A percentile compares a stretch with the other conserved stretches of the same genome.
Conservation (phyloP, 2,329 filamentous ascomycete genomes). For the Hypoxylon sp. region DNA sequence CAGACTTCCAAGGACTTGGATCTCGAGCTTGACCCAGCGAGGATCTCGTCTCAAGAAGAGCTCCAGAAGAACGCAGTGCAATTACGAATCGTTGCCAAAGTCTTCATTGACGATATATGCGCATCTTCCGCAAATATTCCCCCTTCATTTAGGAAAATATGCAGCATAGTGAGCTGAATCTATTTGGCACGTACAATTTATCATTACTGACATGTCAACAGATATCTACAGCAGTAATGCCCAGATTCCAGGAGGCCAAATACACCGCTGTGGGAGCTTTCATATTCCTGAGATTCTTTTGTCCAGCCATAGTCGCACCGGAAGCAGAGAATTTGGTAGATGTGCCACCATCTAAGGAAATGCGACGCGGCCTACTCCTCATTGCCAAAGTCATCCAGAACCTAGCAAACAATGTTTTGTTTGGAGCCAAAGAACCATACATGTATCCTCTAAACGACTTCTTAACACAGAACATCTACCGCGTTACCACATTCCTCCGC, state of each 20-base stretch:
- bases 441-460: slow-evolving; percentile 81
- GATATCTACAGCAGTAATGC: slow-evolving; percentile 75
- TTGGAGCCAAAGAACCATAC: slow-evolving; percentile 79
- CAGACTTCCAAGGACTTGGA: slow-evolving; percentile 77
- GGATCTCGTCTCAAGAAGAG: slow-evolving; percentile 73
- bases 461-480: slow-evolving; percentile 76
- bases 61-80: slow-evolving; percentile 76
- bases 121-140: slow-evolving; percentile 74
- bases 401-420: slow-evolving; percentile 79
- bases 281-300: slow-evolving; percentile 80
- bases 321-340: slow-evolving; percentile 77
- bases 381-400: slow-evolving; percentile 82
- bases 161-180: slow-evolving; percentile 70
- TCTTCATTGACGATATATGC: slow-evolving; percentile 80
- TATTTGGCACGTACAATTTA: neutral
- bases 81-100: slow-evolving; percentile 76
- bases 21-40: slow-evolving; percentile 76
- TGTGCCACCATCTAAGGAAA: slow-evolving; percentile 74
- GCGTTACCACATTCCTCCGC: slow-evolving; percentile 75
- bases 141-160: slow-evolving; percentile 75
- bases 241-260: slow-evolving; percentile 77
- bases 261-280: slow-evolving; percentile 81
- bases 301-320: slow-evolving; percentile 79
- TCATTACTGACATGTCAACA: slow-evolving; percentile 49
- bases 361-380: slow-evolving; percentile 76